Base-by-base conservation (phyloP, 148 eudicot genomes). In the Talinum fruticosum region DNA sequence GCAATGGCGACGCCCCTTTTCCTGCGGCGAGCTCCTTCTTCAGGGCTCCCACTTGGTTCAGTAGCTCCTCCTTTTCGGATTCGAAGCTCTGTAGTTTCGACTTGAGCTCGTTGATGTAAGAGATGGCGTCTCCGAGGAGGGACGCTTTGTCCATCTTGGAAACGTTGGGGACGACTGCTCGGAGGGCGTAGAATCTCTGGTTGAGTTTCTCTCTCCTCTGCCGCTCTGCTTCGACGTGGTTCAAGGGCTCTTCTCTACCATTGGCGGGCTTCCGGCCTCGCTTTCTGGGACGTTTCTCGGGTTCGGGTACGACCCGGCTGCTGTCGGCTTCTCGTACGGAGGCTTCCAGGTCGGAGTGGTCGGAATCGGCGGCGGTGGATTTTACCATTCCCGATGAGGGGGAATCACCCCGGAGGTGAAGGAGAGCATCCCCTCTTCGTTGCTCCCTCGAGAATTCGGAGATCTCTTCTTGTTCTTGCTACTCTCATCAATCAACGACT, bases 61-160 rank as follows among this genome's bases (percentile, higher is more conserved):
- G 77, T 71, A 89, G 51, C n/a, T 79, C 90, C 32, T 96, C 97
- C 64, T 85, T 91, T 8, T 90, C 92, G 0, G 76, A 64, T 13
- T 93, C 97, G 0, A 49, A 13, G 14, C 37, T 68, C 33, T 86
- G 87, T 3, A 93, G 77, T 83, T 91, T 93, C 10, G 87, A 57
- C 8, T 90, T 93, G 23, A 91, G 82, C 83, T 96, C 99, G 38
- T 90, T 87, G 26, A 96, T 96, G 81, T 88, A 96, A 0, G 94
- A 77, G 15, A 93, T 91, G 10, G 99, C 96, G 64, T 96, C 99
- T 0, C 99, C 99, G 1, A 96, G 78, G 0, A 96, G 87, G 0
- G 99, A 96, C 6, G 99, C 99, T 34, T 96, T 96, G 79, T 96
- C 99, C 99, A 96, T 96, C 49, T 96, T 96, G 0, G 99, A 96